A percentile compares a stretch with the other conserved stretches of the same genome.
Evolutionary conservation across 352 stramenopile genomes (phyloP).

Genomic region (Sclerospora graminicola): DNA sequence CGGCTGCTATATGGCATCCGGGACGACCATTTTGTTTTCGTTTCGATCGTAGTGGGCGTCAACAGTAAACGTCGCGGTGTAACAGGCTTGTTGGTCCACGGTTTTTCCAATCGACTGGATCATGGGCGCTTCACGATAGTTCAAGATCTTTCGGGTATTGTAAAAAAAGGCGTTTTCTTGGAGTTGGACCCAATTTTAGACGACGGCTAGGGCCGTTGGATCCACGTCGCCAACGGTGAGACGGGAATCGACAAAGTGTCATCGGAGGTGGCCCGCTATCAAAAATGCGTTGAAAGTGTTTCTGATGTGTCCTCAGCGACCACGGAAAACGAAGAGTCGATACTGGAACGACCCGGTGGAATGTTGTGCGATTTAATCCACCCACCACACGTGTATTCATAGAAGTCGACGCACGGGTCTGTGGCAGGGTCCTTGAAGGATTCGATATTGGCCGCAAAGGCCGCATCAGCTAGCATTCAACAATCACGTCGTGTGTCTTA

Average conservation of each 20-base stretch:
- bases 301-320: constrained; percentile 41
- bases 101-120: constrained; percentile 29
- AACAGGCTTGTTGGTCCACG: constrained; percentile 49
- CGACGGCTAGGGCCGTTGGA: constrained; percentile 20
- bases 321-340: constrained; percentile 50
- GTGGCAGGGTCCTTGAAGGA: constrained; percentile 37
- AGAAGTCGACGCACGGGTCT: constrained; percentile 71
- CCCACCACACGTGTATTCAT: constrained; percentile 62
- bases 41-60: constrained; percentile 79
- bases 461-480: too few relatives aligned
- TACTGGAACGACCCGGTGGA: constrained; percentile 25
- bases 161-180: constrained; percentile 38
- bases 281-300: constrained; percentile 41
- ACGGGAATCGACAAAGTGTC: constrained; percentile 49
- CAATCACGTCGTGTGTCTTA: too few relatives aligned
- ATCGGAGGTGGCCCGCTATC: constrained; percentile 40
- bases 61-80: constrained; percentile 88
- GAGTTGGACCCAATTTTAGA: constrained; percentile 30
- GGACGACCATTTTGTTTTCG: constrained; percentile 89
- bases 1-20: constrained; percentile 87
- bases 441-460: too few relatives aligned
- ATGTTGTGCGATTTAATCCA: constrained; percentile 55
- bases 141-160: constrained; percentile 36
- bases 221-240: constrained; percentile 31
- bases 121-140: constrained; percentile 16